A percentile compares a stretch with the other conserved stretches of the same genome.
These are phyloP conservation scores for Fusarium sp. DNA, from an alignment of 2,329 filamentous ascomycete genomes.

Conservation along the genomic window DNA sequence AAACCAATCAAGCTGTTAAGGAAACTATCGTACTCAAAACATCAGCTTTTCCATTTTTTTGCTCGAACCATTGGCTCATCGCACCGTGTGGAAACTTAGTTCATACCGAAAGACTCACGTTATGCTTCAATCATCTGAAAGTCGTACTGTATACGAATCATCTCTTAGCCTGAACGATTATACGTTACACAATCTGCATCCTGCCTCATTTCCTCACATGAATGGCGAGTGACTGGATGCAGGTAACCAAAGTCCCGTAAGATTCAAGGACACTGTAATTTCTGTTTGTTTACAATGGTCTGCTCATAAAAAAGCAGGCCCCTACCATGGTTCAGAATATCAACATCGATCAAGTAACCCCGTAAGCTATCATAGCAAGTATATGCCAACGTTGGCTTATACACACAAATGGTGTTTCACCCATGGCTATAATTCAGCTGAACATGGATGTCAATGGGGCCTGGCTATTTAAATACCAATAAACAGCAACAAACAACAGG, in stretches of 20 bases:
- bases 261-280: neutral
- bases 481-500: neutral
- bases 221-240: neutral
- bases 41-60: neutral
- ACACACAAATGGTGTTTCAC: neutral
- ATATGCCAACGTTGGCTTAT: neutral
- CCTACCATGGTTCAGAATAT: neutral
- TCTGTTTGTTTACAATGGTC: neutral
- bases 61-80: neutral
- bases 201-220: neutral
- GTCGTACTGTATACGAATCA: neutral
- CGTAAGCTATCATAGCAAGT: neutral
- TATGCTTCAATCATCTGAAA: neutral
- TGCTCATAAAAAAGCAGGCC: neutral
- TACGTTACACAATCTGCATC: neutral
- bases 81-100: neutral
- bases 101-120: neutral
- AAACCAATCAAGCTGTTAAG: too few relatives aligned
- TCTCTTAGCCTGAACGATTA: neutral
- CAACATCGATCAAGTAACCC: neutral
- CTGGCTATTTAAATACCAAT: neutral
- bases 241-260: neutral
- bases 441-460: neutral
- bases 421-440: neutral
- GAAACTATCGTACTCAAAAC: neutral